Conservation (phyloP, 345 rosid genomes). For the Limnanthes douglasii region DNA sequence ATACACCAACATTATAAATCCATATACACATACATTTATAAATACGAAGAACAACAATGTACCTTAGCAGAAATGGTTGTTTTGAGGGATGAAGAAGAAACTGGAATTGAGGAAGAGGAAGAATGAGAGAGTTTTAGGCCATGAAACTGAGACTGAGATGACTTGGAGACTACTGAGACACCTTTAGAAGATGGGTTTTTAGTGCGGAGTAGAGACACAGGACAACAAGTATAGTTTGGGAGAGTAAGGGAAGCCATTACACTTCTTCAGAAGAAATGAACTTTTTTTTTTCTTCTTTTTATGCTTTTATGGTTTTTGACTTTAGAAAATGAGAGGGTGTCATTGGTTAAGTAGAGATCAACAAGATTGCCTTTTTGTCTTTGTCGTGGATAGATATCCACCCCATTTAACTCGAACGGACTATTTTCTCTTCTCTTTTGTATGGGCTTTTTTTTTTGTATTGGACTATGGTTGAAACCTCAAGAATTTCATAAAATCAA, state of each 20-base stretch:
- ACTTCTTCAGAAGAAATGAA: conserved; percentile 14
- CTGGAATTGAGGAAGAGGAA: conserved; percentile 15
- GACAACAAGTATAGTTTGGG: conserved; percentile 7
- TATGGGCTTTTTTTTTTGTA: too few species aligned
- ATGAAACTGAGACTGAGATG: conserved; percentile 46
- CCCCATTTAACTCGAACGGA: too few species aligned
- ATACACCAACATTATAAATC: neutral
- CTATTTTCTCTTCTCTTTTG: too few species aligned
- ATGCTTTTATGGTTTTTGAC: too few species aligned
- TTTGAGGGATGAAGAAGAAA: conserved; percentile 25
- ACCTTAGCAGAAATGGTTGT: conserved; percentile 60
- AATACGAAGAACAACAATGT: conserved; percentile 19
- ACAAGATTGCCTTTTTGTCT: too few species aligned
- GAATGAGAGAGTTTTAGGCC: conserved; percentile 45
- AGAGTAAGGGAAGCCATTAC: conserved; percentile 7
- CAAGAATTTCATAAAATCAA: too few species aligned
- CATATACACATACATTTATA: neutral
- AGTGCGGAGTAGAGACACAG: conserved; percentile 10
- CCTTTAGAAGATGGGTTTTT: conserved; percentile 5
- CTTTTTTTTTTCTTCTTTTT: conserved; percentile 11
- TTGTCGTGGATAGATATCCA: too few species aligned
- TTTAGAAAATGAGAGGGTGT: too few species aligned
- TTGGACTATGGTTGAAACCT: too few species aligned
- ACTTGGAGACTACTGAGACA: conserved; percentile 12
- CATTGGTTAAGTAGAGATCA: too few species aligned